These are phyloP conservation scores for Rhodotorula sp. DNA, from an alignment of 1,284 basidiomycete genomes.

Conservation along the genomic window DNA sequence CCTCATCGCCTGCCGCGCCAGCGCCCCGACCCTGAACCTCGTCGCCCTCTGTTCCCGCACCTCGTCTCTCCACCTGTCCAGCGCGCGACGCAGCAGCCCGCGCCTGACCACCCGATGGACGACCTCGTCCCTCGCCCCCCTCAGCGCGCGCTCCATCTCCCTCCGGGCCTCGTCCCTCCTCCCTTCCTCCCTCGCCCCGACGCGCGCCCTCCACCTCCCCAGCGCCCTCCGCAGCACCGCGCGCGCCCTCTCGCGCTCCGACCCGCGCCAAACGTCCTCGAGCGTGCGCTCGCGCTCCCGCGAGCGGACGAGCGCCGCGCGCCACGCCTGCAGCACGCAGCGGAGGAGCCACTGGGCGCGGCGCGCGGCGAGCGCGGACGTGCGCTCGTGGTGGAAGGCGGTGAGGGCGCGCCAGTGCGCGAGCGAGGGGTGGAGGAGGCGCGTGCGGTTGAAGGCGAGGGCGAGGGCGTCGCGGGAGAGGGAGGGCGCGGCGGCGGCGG, in stretches of 20 bases:
- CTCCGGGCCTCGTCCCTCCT: not conserved
- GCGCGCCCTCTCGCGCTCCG: not conserved
- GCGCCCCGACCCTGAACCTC: not conserved
- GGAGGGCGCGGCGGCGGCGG: not conserved
- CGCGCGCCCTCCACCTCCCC: not conserved
- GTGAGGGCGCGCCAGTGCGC: not conserved
- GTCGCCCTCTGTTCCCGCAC: not conserved
- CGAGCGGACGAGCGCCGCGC: not conserved
- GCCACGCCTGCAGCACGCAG: constrained; percentile 3
- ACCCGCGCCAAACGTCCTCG: not conserved
- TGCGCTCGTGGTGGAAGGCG: not conserved
- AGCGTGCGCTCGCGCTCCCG: not conserved
- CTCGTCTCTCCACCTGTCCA: not conserved
- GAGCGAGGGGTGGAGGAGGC: not conserved
- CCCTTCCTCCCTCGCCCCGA: not conserved
- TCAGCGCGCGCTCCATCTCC: constrained; percentile 12
- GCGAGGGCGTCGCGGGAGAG: constrained; percentile 11
- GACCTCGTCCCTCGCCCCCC: constrained; percentile 12
- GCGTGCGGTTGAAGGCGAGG: not conserved
- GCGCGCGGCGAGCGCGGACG: not conserved
- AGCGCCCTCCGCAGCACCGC: not conserved
- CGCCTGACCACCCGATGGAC: not conserved
- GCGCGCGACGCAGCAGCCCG: not conserved
- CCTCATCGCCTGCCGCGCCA: not conserved
- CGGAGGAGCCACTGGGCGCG: constrained; percentile 6